phyloP scores from a whole-genome alignment of 2,329 filamentous ascomycete genomes.

The Ceratocystis alfenasii region DNA sequence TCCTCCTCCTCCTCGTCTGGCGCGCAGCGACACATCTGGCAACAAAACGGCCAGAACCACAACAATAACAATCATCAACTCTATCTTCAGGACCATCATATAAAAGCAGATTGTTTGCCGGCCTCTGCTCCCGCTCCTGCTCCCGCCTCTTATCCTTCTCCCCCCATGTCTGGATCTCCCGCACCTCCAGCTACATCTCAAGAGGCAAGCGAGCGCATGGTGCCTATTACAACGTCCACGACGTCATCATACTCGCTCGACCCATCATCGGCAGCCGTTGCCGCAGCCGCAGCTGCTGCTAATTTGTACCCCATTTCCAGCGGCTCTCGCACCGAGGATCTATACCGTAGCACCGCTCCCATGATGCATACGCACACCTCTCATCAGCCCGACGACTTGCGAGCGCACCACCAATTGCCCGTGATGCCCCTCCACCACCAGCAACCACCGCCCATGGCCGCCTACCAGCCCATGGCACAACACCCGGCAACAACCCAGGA shows the following conservation, averaged over 20 bases:
- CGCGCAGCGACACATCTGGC: slow-evolving; percentile 38
- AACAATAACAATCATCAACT: neutral
- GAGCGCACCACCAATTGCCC: slow-evolving; percentile 14
- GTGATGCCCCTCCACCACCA: slow-evolving; percentile 14
- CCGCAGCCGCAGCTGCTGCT: slow-evolving; percentile 26
- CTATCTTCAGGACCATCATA: slow-evolving; percentile 7
- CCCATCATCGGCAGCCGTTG: slow-evolving; percentile 25
- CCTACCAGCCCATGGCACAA: slow-evolving; percentile 14
- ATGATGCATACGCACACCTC: slow-evolving; percentile 25
- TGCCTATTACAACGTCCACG: slow-evolving; percentile 27
- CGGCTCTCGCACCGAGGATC: slow-evolving; percentile 11
- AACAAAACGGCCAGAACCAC: too few relatives aligned
- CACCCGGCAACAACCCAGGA: slow-evolving; percentile 12
- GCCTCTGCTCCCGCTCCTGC: slow-evolving; percentile 37
- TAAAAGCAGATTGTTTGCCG: neutral
- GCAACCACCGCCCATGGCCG: slow-evolving; percentile 9
- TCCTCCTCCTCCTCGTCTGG: slow-evolving; percentile 34
- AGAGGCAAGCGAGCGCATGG: slow-evolving; percentile 45
- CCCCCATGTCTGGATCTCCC: slow-evolving; percentile 62
- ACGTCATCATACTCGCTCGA: slow-evolving; percentile 10
- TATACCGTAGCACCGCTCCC: slow-evolving; percentile 24
- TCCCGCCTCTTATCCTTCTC: slow-evolving; percentile 54
- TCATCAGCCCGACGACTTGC: slow-evolving; percentile 29
- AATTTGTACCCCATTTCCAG: slow-evolving; percentile 11
- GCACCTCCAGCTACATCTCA: slow-evolving; percentile 47